A percentile compares a stretch with the other conserved stretches of the same genome.
Conservation (phyloP, 140 eudicot species). For the Senecio squalidus region DNA sequence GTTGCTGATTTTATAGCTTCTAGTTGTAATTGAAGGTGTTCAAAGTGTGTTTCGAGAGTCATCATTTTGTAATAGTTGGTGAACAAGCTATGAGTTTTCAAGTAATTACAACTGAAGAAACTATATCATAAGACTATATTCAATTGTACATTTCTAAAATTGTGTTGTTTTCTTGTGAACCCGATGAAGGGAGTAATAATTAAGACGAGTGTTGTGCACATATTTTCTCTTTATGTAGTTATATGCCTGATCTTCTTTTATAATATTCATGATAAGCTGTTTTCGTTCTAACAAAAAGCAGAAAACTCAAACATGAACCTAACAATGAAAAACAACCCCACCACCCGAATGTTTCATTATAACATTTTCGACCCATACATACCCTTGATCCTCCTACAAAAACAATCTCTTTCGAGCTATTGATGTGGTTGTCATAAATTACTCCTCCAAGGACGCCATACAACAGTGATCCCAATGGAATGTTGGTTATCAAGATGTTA, state of each 20-base stretch:
- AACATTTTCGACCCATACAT: conserved; percentile 65
- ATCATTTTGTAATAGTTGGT: too few species aligned
- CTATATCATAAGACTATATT: too few species aligned
- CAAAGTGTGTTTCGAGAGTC: background rate
- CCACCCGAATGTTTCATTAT: conserved; percentile 43
- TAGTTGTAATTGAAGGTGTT: background rate
- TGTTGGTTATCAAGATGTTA: conserved; percentile 70
- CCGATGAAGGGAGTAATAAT: too few species aligned
- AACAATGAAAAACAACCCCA: conserved; percentile 45
- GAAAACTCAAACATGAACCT: conserved; percentile 46
- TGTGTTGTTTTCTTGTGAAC: too few species aligned
- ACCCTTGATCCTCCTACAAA: conserved; percentile 32
- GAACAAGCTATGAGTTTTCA: too few species aligned
- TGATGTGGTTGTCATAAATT: conserved; percentile 45
- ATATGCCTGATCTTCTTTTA: conserved; percentile 24
- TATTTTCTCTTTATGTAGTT: too few species aligned
- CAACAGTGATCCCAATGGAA: conserved; percentile 66
- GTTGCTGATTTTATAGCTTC: background rate
- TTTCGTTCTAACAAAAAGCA: conserved; percentile 56
- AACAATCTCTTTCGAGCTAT: conserved; percentile 17
- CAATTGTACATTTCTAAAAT: too few species aligned
- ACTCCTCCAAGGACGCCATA: conserved; percentile 59
- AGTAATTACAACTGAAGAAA: too few species aligned
- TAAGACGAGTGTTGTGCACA: too few species aligned
- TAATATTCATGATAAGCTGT: conserved; percentile 33